Evolutionary conservation across 2,329 filamentous ascomycete genomes (phyloP), one percentile per base, ranked within the genome.

Genomic region (Macrophomina tecta): DNA sequence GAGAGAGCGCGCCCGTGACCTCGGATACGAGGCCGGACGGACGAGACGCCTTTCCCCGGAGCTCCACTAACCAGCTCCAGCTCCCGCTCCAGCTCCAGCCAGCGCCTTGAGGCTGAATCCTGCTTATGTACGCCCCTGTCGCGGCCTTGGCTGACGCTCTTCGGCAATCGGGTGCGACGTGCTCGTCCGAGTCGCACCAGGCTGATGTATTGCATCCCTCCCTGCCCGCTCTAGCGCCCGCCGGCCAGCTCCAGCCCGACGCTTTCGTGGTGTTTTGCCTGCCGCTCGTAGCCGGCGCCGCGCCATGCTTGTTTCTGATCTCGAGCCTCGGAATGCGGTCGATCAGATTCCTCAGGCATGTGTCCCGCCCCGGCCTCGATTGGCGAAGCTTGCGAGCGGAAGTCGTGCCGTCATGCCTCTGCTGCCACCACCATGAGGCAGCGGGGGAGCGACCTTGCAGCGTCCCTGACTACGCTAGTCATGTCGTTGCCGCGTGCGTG

Each of bases 71-170:
- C 23, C 23, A 23, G 23, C 23, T 23, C 23, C 23, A 23, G 23
- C 23, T 23, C 23, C 23, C 23, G 23, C 23, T 23, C 23, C 23
- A 23, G 23, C 23, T 23, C 23, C 23, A 23, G 23, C 23, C 23
- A 23, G 23, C 23, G 28, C 49, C 12, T 53, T 53, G 48, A 49
- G 49, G 62, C 62, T 64, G 62, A 46, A 46, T 45, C 51, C 52
- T 55, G 52, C 51, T 38, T 23, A 46, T 36, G 48, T 36, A 48
- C 14, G 18, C 45, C 48, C 46, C 46, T 12, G 18, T 18, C 30
- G 40, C 40, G 14, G 52, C n/a, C 63, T 65, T 58, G 63, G 63
- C 63, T 65, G 63, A 65, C 63, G 63, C 63, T 34, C 28, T 38
- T 52, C 52, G 42, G 51, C 40, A n/a, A 16, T 16, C 51, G 42